Percentiles rank a stretch among this genome's conserved stretches.
Evolutionary conservation across 2,329 filamentous ascomycete species (phyloP).

Genomic region (Ophidiomyces ophidiicola): DNA sequence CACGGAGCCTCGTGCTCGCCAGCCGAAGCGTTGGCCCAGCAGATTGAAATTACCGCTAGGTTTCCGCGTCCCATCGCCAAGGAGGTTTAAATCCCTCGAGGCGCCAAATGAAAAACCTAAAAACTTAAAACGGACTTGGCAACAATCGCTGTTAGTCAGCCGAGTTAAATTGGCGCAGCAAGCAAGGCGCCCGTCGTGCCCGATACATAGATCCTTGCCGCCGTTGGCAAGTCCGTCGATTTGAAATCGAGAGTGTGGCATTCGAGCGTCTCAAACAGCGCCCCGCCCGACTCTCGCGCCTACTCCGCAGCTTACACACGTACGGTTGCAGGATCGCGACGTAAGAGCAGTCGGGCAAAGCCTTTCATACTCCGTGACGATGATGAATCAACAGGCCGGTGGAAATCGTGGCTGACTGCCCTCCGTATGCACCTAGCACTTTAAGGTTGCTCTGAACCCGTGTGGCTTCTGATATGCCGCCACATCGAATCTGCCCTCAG

Average conservation of each 20-base stretch:
- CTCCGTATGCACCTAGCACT: neutral
- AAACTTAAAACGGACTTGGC: constrained; percentile 16
- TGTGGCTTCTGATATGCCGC: constrained; percentile 3
- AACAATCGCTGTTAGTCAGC: constrained; percentile 11
- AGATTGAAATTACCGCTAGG: constrained; percentile 8
- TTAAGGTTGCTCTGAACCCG: constrained; percentile 8
- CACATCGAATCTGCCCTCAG: neutral
- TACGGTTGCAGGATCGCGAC: neutral
- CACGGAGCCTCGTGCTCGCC: neutral
- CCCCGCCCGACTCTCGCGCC: too few species aligned
- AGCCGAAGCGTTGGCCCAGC: neutral
- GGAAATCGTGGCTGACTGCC: neutral
- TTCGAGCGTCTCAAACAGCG: too few species aligned
- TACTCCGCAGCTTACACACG: too few species aligned
- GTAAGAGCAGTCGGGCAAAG: neutral
- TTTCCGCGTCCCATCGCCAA: constrained; percentile 5
- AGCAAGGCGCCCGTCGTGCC: constrained; percentile 1
- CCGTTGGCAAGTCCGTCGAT: too few species aligned
- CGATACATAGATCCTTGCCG: neutral
- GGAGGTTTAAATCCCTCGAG: constrained; percentile 2
- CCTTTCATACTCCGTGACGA: neutral
- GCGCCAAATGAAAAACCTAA: constrained; percentile 13
- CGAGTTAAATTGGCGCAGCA: constrained; percentile 1
- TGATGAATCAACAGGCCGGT: neutral
- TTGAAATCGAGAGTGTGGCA: too few species aligned